Percentiles rank a stretch among this genome's conserved stretches.
Conservation (phyloP, 2,329 filamentous ascomycete genomes). For the Calonectria fujianensis region DNA sequence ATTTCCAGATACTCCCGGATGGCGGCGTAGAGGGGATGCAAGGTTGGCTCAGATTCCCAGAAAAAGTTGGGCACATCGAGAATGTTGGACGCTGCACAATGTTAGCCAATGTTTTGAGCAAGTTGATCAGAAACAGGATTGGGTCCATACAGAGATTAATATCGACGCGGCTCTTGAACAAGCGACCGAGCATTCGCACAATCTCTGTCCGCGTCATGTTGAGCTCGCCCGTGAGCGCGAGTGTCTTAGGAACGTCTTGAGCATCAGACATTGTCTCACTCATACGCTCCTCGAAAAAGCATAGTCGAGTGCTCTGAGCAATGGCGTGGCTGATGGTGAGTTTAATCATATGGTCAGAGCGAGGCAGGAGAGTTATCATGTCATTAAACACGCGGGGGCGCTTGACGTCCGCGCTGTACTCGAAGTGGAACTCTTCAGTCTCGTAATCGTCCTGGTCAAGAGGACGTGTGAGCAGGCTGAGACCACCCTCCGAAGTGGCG, state of each 20-base stretch:
- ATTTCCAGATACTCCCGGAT: constrained; percentile 99
- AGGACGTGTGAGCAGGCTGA: constrained; percentile 84
- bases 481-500: constrained; percentile 76
- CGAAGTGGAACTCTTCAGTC: constrained; percentile 98
- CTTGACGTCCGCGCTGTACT: constrained; percentile 91
- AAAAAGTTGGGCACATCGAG: constrained; percentile 98
- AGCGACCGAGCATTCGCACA: constrained; percentile 89
- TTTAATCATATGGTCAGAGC: constrained; percentile 98
- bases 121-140: background rate
- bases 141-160: constrained; percentile 91
- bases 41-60: constrained; percentile 96
- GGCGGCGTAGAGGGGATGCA: constrained; percentile 94
- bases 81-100: constrained; percentile 86
- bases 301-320: constrained; percentile 96
- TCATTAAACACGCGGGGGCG: constrained; percentile 97
- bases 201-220: constrained; percentile 95
- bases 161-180: constrained; percentile 96
- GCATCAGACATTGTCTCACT: constrained; percentile 94
- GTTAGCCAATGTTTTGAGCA: constrained; percentile 45
- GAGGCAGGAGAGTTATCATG: constrained; percentile 96
- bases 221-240: constrained; percentile 91
- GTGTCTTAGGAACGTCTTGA: constrained; percentile 90
- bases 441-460: constrained; percentile 94
- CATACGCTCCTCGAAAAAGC: constrained; percentile 97
- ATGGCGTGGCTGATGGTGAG: constrained; percentile 98